phyloP scores from a whole-genome alignment of 306 rosid genomes.

The Cyclanthera cordifolia region DNA sequence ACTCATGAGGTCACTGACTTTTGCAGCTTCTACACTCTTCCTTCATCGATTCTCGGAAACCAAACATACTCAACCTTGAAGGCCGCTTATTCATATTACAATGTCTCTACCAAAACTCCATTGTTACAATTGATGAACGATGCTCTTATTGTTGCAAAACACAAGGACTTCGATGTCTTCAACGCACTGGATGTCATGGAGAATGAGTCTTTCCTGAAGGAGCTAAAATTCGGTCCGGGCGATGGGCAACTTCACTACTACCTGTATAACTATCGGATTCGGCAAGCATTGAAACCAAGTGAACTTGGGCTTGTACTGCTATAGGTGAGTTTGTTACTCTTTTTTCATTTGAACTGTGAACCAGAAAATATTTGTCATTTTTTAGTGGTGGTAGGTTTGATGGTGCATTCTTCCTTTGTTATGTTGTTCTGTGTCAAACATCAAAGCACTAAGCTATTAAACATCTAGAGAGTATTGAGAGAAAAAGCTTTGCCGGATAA shows the following conservation, averaged over 20 bases:
- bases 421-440: constrained; percentile 14
- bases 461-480: too few relatives aligned
- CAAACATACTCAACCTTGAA: constrained; percentile 57
- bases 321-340: constrained; percentile 24
- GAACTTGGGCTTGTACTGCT: constrained; percentile 61
- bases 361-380: background rate
- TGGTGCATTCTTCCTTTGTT: constrained; percentile 14
- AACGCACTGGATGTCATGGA: constrained; percentile 80
- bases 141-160: constrained; percentile 61
- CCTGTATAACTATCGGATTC: constrained; percentile 41
- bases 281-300: constrained; percentile 39
- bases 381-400: constrained; percentile 11
- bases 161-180: constrained; percentile 64
- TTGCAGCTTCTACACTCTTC: constrained; percentile 95
- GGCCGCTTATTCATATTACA: constrained; percentile 76
- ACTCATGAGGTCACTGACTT: constrained; percentile 82
- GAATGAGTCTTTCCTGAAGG: constrained; percentile 46
- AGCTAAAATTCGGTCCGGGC: constrained; percentile 57
- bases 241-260: constrained; percentile 63
- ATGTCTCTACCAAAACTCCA: constrained; percentile 59
- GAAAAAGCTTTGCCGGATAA: too few relatives aligned
- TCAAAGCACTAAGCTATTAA: too few relatives aligned
- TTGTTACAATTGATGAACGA: constrained; percentile 70
- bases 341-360: constrained; percentile 17
- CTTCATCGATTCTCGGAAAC: constrained; percentile 71